phyloP scores from a whole-genome alignment of 371 early-diverging fungal genomes.

The Smittium culicis region DNA sequence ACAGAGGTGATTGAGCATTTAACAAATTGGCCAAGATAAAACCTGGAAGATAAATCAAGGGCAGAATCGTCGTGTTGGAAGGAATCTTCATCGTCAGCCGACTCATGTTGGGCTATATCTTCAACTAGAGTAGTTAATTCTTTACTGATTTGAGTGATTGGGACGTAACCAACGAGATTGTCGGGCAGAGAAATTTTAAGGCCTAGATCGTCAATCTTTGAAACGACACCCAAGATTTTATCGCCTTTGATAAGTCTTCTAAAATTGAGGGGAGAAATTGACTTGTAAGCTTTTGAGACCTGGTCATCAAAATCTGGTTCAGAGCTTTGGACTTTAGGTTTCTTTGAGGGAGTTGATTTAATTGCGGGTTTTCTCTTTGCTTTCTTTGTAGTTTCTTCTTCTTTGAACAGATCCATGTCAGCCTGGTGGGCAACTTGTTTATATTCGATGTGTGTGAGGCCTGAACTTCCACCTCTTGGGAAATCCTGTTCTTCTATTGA shows the following conservation, averaged over 20 bases:
- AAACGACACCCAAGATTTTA: slow-evolving; percentile 58
- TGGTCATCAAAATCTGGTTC: slow-evolving; percentile 18
- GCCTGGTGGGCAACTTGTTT: slow-evolving; percentile 61
- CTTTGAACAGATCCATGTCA: slow-evolving; percentile 40
- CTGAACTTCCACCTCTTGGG: slow-evolving; percentile 68
- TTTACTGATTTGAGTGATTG: slow-evolving; percentile 46
- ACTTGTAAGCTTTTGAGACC: slow-evolving; percentile 29
- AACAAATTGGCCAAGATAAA: slow-evolving; percentile 40
- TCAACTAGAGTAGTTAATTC: slow-evolving; percentile 38
- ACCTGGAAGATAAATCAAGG: slow-evolving; percentile 34
- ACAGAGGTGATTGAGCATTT: slow-evolving; percentile 29
- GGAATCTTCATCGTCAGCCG: slow-evolving; percentile 26
- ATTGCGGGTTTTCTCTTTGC: slow-evolving; percentile 19
- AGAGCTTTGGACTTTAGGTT: slow-evolving; percentile 8
- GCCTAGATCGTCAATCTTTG: slow-evolving; percentile 64
- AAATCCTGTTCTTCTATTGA: slow-evolving; percentile 33
- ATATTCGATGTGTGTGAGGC: slow-evolving; percentile 68
- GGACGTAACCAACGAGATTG: slow-evolving; percentile 39
- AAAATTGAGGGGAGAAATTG: slow-evolving; percentile 40
- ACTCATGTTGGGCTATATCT: slow-evolving; percentile 32
- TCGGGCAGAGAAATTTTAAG: slow-evolving; percentile 47
- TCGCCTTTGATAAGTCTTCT: slow-evolving; percentile 62
- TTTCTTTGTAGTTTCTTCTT: slow-evolving; percentile 20
- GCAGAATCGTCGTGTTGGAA: slow-evolving; percentile 21
- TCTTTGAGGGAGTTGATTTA: slow-evolving; percentile 13